Evolutionary conservation across 1,139 yeast genomes (phyloP).

Genomic region (Pichia sp.): DNA sequence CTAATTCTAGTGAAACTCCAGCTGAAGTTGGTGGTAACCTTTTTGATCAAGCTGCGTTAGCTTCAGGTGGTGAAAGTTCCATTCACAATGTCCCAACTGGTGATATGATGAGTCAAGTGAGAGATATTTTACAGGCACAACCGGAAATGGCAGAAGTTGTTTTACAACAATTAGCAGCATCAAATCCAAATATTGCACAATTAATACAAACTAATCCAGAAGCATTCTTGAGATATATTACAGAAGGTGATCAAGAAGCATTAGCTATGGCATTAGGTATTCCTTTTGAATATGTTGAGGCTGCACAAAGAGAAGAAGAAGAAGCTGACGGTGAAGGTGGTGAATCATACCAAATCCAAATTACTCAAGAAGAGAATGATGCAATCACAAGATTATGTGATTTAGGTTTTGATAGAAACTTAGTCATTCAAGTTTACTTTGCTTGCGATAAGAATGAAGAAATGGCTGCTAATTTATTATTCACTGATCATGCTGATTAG

Average conservation of each 20-base stretch:
- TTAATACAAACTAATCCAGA: slow-evolving; percentile 82
- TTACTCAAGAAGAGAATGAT: slow-evolving; percentile 78
- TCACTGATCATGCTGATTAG: slow-evolving; percentile 38
- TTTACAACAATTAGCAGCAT: slow-evolving; percentile 74
- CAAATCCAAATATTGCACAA: slow-evolving; percentile 83
- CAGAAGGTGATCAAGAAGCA: slow-evolving; percentile 46
- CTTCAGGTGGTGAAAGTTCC: slow-evolving; percentile 27
- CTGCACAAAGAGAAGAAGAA: slow-evolving; percentile 35
- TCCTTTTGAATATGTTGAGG: slow-evolving; percentile 28
- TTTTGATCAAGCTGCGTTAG: slow-evolving; percentile 68
- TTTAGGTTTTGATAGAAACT: slow-evolving; percentile 82
- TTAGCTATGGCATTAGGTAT: slow-evolving; percentile 29
- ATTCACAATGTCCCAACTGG: slow-evolving; percentile 43
- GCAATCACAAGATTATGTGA: slow-evolving; percentile 87
- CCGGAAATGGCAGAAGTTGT: slow-evolving; percentile 87
- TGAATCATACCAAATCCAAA: slow-evolving; percentile 48
- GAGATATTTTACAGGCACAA: slow-evolving; percentile 75
- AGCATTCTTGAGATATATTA: slow-evolving; percentile 66
- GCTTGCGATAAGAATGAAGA: slow-evolving; percentile 99
- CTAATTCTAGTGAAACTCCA: slow-evolving; percentile 26
- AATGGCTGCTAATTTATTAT: slow-evolving; percentile 86
- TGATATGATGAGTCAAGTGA: slow-evolving; percentile 51
- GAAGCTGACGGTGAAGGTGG: slow-evolving; percentile 34
- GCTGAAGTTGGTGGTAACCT: slow-evolving; percentile 35
- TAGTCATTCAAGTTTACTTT: slow-evolving; percentile 90